Evolutionary conservation across 345 rosid species (phyloP), one percentile per base, ranked within the genome.

Genomic region (Isatis tinctoria): DNA sequence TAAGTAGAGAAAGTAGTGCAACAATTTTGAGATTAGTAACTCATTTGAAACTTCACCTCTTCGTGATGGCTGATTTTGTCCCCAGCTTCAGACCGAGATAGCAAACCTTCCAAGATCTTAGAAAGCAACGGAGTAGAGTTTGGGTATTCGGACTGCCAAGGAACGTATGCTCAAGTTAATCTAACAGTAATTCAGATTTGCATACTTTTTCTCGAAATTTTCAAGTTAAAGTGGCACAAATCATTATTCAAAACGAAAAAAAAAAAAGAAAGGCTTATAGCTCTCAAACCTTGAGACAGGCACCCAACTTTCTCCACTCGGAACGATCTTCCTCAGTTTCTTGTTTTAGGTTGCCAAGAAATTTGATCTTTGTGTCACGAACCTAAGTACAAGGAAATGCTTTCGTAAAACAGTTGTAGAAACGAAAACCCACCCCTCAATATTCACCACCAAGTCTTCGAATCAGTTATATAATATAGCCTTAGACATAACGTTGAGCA

Each of bases 81-180:
- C 74, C 74, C 88, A 48, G 73, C 82, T 65, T 82, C 78, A 77
- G 84, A 80, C 72, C 65, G 82, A 60, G 99, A 85, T 69, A 87
- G 83, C 74, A 90, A 71, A 70, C 90, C 84, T 80, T 95, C 97
- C 85, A 92, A 81, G 76, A 92, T 86, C 88, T 92, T 95, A 22
- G 83, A 87, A 74, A 90, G 90, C 81, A 95, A 74, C 37, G 92
- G 91, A 49, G 94, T 92, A 75, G 87, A 73, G 35, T 83, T 78
- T 66, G 92, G 96, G 73, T 92, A 92, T 69, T 92, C 98, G 52
- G 85, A 81, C 99, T 95, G 87, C 85, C 77, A 83, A 72, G 43
- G 58, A 56, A 72, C 18, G 76, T 14, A 61, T 45, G 63, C 28
- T 59, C 65, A 33, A 64, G 33, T 81, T 67, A 85, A 32, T 37